A percentile compares a stretch with the other conserved stretches of the same genome.
Evolutionary conservation across 192 early-diverging fungal species (phyloP).

Genomic region (Funneliformis mosseae): DNA sequence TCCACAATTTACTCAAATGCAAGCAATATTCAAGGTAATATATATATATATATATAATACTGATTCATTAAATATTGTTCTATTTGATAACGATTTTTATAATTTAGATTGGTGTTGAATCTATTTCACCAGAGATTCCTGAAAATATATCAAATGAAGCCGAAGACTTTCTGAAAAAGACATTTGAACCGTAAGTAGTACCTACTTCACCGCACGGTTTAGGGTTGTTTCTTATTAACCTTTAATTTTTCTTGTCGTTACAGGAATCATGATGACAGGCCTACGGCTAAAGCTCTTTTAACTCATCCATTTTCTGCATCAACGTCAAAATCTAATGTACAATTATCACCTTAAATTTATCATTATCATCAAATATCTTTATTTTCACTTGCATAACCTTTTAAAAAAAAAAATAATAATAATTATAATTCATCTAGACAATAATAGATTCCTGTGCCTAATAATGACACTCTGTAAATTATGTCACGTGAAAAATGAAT

Average conservation of each 20-base stretch:
- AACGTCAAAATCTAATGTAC: not conserved
- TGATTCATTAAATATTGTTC: not conserved
- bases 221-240: not conserved
- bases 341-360: not conserved
- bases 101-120: slow-evolving; percentile 73
- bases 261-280: slow-evolving; percentile 27
- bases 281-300: slow-evolving; percentile 14
- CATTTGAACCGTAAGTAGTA: slow-evolving; percentile 74
- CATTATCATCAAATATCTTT: not conserved
- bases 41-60: slow-evolving; percentile 37
- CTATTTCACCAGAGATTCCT: slow-evolving; percentile 82
- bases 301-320: slow-evolving; percentile 26
- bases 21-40: slow-evolving; percentile 75
- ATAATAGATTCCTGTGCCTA: no score
- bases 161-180: slow-evolving; percentile 71
- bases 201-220: not conserved
- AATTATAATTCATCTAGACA: no score
- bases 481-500: no score
- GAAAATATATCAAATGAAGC: slow-evolving; percentile 70
- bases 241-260: not conserved
- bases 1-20: slow-evolving; percentile 77
- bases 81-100: slow-evolving; percentile 46
- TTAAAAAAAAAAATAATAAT: no score
- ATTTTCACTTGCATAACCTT: no score
- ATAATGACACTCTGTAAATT: no score